phyloP scores from a whole-genome alignment of 208 protist genomes.

The Leishmania gerbilli region DNA sequence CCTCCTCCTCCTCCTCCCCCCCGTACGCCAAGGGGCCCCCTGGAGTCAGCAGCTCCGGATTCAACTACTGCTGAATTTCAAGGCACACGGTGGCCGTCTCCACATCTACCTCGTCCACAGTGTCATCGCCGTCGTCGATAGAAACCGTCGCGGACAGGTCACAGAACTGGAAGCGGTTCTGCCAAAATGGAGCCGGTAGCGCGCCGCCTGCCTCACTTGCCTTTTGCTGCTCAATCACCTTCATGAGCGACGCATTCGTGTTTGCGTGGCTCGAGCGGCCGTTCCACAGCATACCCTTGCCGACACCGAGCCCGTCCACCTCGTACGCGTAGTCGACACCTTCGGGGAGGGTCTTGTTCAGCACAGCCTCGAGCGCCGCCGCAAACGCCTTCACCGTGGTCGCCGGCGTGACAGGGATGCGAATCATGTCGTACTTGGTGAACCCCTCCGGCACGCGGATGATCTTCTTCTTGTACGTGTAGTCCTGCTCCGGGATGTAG shows the following conservation, averaged over 20 bases:
- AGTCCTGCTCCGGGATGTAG: constrained; percentile 88
- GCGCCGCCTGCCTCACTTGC: constrained; percentile 46
- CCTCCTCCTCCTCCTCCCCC: too few species aligned
- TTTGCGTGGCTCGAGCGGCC: constrained; percentile 68
- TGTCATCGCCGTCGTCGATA: constrained; percentile 68
- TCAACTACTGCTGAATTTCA: constrained; percentile 39
- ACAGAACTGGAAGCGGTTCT: constrained; percentile 77
- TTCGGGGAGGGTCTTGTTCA: constrained; percentile 53
- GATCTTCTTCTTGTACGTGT: constrained; percentile 87
- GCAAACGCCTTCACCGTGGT: constrained; percentile 82
- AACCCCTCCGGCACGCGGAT: constrained; percentile 80
- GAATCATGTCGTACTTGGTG: constrained; percentile 89
- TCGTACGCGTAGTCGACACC: constrained; percentile 54
- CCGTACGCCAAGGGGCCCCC: too few species aligned
- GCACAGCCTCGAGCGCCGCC: constrained; percentile 41
- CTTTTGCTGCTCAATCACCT: constrained; percentile 86
- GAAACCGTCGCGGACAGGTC: constrained; percentile 77
- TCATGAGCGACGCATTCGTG: constrained; percentile 76
- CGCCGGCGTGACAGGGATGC: constrained; percentile 51
- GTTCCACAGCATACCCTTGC: constrained; percentile 88
- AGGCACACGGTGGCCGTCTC: constrained; percentile 81
- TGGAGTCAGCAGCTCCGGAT: not conserved
- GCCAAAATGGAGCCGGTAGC: constrained; percentile 67
- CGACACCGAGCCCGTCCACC: constrained; percentile 80
- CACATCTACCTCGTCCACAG: constrained; percentile 85